phyloP scores from a whole-genome alignment of 1,284 basidiomycete genomes.

The Fereydounia khargensis region DNA sequence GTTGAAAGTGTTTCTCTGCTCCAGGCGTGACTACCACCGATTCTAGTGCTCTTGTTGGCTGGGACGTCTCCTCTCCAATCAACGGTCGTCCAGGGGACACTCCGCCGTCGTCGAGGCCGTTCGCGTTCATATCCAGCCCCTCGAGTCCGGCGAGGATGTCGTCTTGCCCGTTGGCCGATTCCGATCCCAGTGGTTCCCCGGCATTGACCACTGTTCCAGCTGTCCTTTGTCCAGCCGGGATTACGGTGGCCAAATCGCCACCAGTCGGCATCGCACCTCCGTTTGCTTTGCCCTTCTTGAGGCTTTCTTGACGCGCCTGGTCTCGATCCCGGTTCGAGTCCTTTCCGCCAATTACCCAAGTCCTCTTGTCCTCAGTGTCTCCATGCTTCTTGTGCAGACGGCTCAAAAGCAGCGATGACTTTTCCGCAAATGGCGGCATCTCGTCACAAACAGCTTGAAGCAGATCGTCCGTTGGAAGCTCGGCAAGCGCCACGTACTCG shows the following conservation, averaged over 20 bases:
- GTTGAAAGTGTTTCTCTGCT: slow-evolving; percentile 73
- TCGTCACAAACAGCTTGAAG: slow-evolving; percentile 94
- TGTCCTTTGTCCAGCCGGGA: slow-evolving; percentile 19
- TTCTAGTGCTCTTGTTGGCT: no score
- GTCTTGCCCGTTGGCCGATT: slow-evolving; percentile 46
- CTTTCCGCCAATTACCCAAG: slow-evolving; percentile 91
- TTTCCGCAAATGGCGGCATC: slow-evolving; percentile 96
- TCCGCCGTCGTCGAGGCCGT: slow-evolving; percentile 10
- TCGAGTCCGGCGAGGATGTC: slow-evolving; percentile 75
- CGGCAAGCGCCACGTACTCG: slow-evolving; percentile 49
- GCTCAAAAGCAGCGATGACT: slow-evolving; percentile 76
- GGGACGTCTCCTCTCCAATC: slow-evolving; percentile 12
- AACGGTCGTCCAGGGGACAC: slow-evolving; percentile 12
- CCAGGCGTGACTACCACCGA: slow-evolving; percentile 31
- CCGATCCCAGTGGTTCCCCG: not conserved
- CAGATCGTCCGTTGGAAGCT: slow-evolving; percentile 72
- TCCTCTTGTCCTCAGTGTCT: slow-evolving; percentile 76
- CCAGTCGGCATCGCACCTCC: slow-evolving; percentile 50
- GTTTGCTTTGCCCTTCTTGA: slow-evolving; percentile 56
- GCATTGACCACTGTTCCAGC: not conserved
- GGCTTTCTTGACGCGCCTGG: slow-evolving; percentile 63
- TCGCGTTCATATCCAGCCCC: slow-evolving; percentile 70
- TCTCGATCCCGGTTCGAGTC: slow-evolving; percentile 78
- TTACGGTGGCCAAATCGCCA: slow-evolving; percentile 29
- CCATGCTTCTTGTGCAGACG: slow-evolving; percentile 83